Conservation (phyloP, 805 yeast species). For the Metschnikowia baotianmanensis region DNA sequence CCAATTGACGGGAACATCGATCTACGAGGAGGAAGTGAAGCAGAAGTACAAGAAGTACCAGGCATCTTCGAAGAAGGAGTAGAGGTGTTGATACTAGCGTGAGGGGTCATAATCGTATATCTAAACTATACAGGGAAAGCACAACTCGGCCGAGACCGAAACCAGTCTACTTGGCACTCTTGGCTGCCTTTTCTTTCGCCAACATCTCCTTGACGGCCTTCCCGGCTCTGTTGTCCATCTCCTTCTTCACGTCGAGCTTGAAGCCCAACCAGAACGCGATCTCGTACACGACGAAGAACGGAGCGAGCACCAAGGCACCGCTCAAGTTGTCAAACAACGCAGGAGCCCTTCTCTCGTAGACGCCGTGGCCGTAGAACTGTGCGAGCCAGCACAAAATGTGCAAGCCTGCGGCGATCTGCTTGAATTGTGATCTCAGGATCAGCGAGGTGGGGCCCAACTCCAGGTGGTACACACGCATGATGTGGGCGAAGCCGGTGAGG, state of each 20-base stretch:
- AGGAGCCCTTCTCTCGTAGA: conserved; percentile 79
- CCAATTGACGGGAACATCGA: conserved; percentile 59
- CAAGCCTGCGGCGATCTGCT: conserved; percentile 31
- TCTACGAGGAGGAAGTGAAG: conserved; percentile 58
- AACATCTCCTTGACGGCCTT: conserved; percentile 33
- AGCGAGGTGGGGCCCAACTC: conserved; percentile 6
- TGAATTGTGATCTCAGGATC: conserved; percentile 20
- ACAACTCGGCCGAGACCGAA: background rate
- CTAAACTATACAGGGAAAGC: background rate
- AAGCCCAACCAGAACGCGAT: conserved; percentile 66
- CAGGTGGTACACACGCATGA: conserved; percentile 23
- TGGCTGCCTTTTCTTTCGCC: conserved; percentile 18
- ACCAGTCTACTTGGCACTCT: no score
- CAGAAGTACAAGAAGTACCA: conserved; percentile 29
- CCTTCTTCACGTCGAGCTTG: conserved; percentile 47
- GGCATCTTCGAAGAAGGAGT: conserved; percentile 5
- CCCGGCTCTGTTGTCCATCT: conserved; percentile 49
- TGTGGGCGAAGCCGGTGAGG: conserved; percentile 24
- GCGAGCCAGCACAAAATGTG: conserved; percentile 69
- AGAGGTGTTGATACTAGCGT: background rate
- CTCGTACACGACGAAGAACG: conserved; percentile 84
- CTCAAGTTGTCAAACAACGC: conserved; percentile 79
- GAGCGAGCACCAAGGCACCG: conserved; percentile 88
- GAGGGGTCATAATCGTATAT: background rate
- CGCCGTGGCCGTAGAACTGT: conserved; percentile 87